Conservation (phyloP, 805 yeast species). For the Nematodospora valgi region DNA sequence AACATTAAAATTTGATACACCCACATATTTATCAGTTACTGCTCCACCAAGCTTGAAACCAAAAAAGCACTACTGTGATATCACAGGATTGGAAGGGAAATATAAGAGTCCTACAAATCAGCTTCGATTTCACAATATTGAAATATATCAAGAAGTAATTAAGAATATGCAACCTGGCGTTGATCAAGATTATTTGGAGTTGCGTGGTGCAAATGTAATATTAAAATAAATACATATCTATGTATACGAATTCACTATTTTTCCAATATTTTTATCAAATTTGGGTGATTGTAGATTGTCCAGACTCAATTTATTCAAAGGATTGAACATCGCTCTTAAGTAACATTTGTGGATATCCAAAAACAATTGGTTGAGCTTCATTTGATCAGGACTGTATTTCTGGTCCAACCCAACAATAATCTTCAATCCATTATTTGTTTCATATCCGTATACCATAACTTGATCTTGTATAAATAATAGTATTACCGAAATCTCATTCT, state of each 20-base stretch:
- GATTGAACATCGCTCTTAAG: conserved; percentile 56
- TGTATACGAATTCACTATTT: conserved; percentile 25
- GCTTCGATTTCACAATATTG: conserved; percentile 76
- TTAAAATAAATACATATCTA: conserved; percentile 40
- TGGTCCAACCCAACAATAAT: conserved; percentile 50
- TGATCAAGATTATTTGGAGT: conserved; percentile 86
- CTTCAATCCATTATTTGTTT: conserved; percentile 65
- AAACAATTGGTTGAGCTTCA: conserved; percentile 20
- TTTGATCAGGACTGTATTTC: conserved; percentile 4
- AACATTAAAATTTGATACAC: conserved; percentile 43
- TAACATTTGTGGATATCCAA: conserved; percentile 50
- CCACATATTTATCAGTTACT: conserved; percentile 66
- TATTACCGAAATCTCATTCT: conserved; percentile 19
- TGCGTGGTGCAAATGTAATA: conserved; percentile 85
- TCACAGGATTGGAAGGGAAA: conserved; percentile 80
- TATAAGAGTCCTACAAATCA: conserved; percentile 76
- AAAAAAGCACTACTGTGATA: conserved; percentile 81
- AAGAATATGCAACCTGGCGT: conserved; percentile 83
- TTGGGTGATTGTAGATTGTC: conserved; percentile 23
- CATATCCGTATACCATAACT: conserved; percentile 63
- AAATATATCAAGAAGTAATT: conserved; percentile 70
- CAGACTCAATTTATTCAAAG: conserved; percentile 34
- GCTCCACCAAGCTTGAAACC: conserved; percentile 91
- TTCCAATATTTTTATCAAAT: conserved; percentile 28
- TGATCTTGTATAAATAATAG: conserved; percentile 66